Conservation (phyloP, 2,329 filamentous ascomycete species). For the Scortechinia acanthostroma region DNA sequence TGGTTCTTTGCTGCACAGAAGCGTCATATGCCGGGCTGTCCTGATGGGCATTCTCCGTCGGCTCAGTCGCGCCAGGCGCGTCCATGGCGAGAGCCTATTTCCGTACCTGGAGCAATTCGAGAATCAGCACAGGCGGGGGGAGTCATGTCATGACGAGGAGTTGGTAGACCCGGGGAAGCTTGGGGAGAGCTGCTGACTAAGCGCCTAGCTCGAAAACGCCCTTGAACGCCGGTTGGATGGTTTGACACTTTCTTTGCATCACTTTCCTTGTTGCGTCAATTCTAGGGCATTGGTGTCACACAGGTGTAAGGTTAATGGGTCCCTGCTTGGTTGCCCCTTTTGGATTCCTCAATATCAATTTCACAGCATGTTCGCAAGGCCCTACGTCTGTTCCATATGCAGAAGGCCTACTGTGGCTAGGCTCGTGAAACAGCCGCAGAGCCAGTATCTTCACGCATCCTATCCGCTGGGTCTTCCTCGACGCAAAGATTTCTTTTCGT, state of each 20-base stretch:
- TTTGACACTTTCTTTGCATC: too few relatives aligned
- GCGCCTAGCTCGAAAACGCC: too few relatives aligned
- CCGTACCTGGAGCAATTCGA: background rate
- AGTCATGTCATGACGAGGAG: too few relatives aligned
- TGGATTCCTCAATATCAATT: too few relatives aligned
- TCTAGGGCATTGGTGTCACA: too few relatives aligned
- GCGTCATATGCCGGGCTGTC: background rate
- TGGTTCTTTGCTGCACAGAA: background rate
- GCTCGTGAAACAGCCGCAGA: background rate
- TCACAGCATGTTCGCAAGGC: background rate
- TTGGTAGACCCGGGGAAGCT: too few relatives aligned
- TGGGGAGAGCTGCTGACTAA: too few relatives aligned
- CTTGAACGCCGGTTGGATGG: too few relatives aligned
- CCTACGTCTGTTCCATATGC: background rate
- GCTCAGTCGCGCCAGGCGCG: background rate
- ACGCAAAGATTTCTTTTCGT: conserved; percentile 30
- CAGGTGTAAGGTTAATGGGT: too few relatives aligned
- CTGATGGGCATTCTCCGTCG: background rate
- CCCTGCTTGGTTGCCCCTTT: too few relatives aligned
- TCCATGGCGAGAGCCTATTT: background rate
- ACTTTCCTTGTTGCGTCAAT: too few relatives aligned
- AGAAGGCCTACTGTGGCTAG: background rate
- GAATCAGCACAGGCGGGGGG: too few relatives aligned
- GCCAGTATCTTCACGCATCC: background rate
- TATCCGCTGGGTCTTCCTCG: conserved; percentile 7